phyloP scores from a whole-genome alignment of 768 basidiomycete species.

The Boletus reticulatus region DNA sequence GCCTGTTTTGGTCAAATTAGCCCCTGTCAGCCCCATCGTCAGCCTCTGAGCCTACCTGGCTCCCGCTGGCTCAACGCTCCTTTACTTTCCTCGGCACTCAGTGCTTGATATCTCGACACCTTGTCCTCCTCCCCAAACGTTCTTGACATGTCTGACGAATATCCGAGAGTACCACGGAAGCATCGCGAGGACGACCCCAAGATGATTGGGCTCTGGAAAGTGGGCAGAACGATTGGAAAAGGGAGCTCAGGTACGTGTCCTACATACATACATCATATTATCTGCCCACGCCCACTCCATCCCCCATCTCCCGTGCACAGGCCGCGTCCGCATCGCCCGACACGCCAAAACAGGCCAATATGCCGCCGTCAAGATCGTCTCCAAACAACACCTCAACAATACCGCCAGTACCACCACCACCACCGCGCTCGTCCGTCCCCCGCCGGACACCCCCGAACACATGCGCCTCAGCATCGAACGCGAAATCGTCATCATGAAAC shows the following conservation, averaged over 20 bases:
- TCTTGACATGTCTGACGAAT: slow-evolving; percentile 27
- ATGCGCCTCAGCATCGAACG: slow-evolving; percentile 80
- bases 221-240: slow-evolving; percentile 80
- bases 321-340: slow-evolving; percentile 86
- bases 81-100: neutral
- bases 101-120: neutral
- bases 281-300: neutral
- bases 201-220: slow-evolving; percentile 79
- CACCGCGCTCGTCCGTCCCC: slow-evolving; percentile 50
- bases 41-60: slow-evolving; percentile 11
- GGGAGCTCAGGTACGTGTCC: slow-evolving; percentile 67
- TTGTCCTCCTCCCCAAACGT: neutral
- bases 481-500: slow-evolving; percentile 97
- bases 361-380: slow-evolving; percentile 93
- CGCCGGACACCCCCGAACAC: slow-evolving; percentile 67
- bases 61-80: neutral
- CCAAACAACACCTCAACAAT: slow-evolving; percentile 61
- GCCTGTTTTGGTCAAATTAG: slow-evolving; percentile 3
- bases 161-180: slow-evolving; percentile 29
- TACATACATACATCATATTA: neutral
- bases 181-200: slow-evolving; percentile 48
- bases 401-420: too few relatives aligned
- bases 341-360: slow-evolving; percentile 86
- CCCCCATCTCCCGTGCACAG: slow-evolving; percentile 37
- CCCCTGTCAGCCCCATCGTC: slow-evolving; percentile 26